phyloP scores from a whole-genome alignment of 495 filamentous ascomycete species.

The Penicillium parvum region DNA sequence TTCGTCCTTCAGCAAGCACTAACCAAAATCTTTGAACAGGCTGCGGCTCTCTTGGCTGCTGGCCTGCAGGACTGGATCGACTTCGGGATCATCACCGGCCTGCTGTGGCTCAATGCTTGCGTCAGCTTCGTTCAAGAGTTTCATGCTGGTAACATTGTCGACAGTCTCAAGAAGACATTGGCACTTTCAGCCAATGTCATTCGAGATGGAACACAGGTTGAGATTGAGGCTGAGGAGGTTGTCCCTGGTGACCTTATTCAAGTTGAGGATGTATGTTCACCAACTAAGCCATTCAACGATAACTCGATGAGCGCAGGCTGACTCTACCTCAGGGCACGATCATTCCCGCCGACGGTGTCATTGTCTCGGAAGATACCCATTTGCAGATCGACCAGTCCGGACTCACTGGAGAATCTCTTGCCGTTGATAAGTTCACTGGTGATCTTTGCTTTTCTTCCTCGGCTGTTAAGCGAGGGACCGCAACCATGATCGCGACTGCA shows the following conservation, averaged over 20 bases:
- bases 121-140: conserved; percentile 89
- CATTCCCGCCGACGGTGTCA: conserved; percentile 80
- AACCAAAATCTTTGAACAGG: conserved; percentile 37
- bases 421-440: conserved; percentile 77
- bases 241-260: conserved; percentile 88
- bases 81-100: conserved; percentile 71
- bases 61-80: conserved; percentile 76
- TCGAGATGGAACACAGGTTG: conserved; percentile 65
- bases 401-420: conserved; percentile 89
- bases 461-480: conserved; percentile 83
- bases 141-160: conserved; percentile 86
- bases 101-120: conserved; percentile 72
- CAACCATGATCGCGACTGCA: conserved; percentile 72
- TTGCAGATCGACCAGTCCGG: conserved; percentile 90
- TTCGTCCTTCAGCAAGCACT: not conserved
- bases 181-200: conserved; percentile 81
- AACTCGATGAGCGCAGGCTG: conserved; percentile 1
- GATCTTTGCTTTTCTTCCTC: conserved; percentile 82
- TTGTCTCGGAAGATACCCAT: conserved; percentile 73
- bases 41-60: conserved; percentile 69
- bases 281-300: too few species aligned
- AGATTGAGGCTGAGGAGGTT: conserved; percentile 72
- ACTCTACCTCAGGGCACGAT: conserved; percentile 61
- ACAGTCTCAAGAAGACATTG: conserved; percentile 86
- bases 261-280: conserved; percentile 63